A percentile compares a stretch with the other conserved stretches of the same genome.
Evolutionary conservation across 2,329 filamentous ascomycete species (phyloP).

Genomic region (Colletotrichum eleusines): DNA sequence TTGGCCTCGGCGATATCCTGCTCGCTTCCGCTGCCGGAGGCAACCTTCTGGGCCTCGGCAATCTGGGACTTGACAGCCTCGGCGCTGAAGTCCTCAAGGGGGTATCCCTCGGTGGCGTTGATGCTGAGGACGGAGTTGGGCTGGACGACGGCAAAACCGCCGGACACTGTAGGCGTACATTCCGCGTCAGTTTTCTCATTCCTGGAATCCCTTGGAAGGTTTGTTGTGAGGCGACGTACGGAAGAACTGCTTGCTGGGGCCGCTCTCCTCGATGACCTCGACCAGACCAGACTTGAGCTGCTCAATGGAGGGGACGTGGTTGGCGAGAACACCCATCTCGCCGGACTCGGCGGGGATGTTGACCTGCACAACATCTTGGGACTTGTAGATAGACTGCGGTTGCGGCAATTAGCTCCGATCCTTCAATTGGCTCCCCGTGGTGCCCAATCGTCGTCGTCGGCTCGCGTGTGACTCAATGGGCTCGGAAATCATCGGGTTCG

Average conservation of each 20-base stretch:
- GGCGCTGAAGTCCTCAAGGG: slow-evolving; percentile 94
- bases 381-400: slow-evolving; percentile 76
- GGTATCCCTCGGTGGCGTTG: slow-evolving; percentile 96
- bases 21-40: slow-evolving; percentile 90
- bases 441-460: slow-evolving; percentile 15
- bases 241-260: slow-evolving; percentile 96
- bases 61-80: slow-evolving; percentile 93
- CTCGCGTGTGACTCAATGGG: slow-evolving; percentile 13
- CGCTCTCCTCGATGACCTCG: slow-evolving; percentile 94
- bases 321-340: slow-evolving; percentile 99
- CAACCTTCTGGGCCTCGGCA: slow-evolving; percentile 95
- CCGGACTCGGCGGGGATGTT: slow-evolving; percentile 98
- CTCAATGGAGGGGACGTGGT: slow-evolving; percentile 98
- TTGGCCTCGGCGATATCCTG: slow-evolving; percentile 98
- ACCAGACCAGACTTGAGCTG: slow-evolving; percentile 97
- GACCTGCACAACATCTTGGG: slow-evolving; percentile 86
- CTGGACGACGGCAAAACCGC: slow-evolving; percentile 97
- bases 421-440: slow-evolving; percentile 45
- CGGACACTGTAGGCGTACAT: slow-evolving; percentile 76
- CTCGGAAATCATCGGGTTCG: slow-evolving; percentile 52
- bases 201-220: slow-evolving; percentile 42
- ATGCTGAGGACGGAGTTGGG: slow-evolving; percentile 95
- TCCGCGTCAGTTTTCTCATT: slow-evolving; percentile 36
- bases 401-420: slow-evolving; percentile 64
- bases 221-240: slow-evolving; percentile 69